Evolutionary conservation across 495 filamentous ascomycete genomes (phyloP), one percentile per base, ranked within the genome.

Genomic region (Penicillium lividum): DNA sequence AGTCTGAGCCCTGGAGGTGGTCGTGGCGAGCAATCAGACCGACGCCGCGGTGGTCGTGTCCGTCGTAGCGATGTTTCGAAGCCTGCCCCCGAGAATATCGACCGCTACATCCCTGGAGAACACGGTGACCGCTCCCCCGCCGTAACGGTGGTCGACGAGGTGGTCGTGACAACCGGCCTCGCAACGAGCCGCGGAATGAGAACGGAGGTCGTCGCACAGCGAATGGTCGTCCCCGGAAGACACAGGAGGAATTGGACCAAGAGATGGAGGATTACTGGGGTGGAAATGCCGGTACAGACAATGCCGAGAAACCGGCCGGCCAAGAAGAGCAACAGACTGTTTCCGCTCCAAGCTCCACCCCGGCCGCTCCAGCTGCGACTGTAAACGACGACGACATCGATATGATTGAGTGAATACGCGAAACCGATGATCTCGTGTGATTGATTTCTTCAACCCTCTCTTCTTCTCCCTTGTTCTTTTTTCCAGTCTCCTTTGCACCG

Each of bases 231-330:
- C 88, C 87, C 3, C 88, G 84, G 69, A 97, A 96, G 84, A 97
- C 93, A 6, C 89, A 92, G 51, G 90, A 95, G 63, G 89, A 98
- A 67, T 77, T 98, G 40, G 93, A 98, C 67, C 87, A 89, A 36
- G 93, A 98, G 77, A 98, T 98, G 93, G 92, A 86, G 34, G 91
- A 96, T 67, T 98, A 98, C 73, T 98, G 90, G 79, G 81, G 82
- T 36, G 69, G 70, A 18, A 75, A 72, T 25, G 70, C 67, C n/a
- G 69, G 64, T 46, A 64, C 66, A 16, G 72, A 60, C 27, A 53
- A 66, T 43, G 63, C 67, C 18, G 70, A 65, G 5, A 63, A 68
- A 40, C 66, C 61, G 45, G 48, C 50, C 18, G 50, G 54, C 4
- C 40, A 49, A 33, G 54, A 38, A 36, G 52, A 11, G 40, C 42